Conservation (phyloP, 768 basidiomycete species). For the Paxillus rubicundulus region DNA sequence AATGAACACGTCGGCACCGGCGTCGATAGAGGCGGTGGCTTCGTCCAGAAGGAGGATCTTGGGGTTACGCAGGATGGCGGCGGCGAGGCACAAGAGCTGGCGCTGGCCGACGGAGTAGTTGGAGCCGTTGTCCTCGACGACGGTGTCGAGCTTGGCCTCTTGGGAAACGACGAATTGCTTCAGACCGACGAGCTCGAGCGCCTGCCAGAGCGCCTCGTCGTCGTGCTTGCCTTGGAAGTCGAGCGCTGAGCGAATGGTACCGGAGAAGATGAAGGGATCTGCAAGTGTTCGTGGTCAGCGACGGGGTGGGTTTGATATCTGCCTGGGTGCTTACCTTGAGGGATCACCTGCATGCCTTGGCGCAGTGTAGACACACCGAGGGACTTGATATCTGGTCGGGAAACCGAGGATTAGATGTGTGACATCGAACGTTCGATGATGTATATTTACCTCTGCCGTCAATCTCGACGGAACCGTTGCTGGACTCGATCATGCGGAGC, state of each 20-base stretch:
- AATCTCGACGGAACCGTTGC: constrained; percentile 74
- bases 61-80: constrained; percentile 31
- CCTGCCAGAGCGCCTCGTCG: constrained; percentile 40
- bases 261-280: constrained; percentile 35
- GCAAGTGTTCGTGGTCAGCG: background rate
- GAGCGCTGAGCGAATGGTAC: constrained; percentile 28
- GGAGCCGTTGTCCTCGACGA: constrained; percentile 71
- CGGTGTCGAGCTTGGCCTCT: constrained; percentile 76
- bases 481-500: constrained; percentile 74
- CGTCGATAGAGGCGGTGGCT: constrained; percentile 68
- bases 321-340: constrained; percentile 20
- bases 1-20: constrained; percentile 80
- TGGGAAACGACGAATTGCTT: constrained; percentile 75
- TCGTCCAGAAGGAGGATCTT: constrained; percentile 31
- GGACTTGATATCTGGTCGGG: constrained; percentile 78
- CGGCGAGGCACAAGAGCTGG: constrained; percentile 68
- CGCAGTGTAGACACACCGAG: constrained; percentile 47
- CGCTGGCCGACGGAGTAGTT: constrained; percentile 87
- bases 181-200: constrained; percentile 34
- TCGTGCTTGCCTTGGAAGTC: constrained; percentile 24
- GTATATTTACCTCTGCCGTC: constrained; percentile 50
- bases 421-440: constrained; percentile 54
- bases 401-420: constrained; percentile 64
- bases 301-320: background rate
- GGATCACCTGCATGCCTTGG: constrained; percentile 29